Evolutionary conservation across 257 asterid species (phyloP).

Genomic region (Gardenia jasminoides): DNA sequence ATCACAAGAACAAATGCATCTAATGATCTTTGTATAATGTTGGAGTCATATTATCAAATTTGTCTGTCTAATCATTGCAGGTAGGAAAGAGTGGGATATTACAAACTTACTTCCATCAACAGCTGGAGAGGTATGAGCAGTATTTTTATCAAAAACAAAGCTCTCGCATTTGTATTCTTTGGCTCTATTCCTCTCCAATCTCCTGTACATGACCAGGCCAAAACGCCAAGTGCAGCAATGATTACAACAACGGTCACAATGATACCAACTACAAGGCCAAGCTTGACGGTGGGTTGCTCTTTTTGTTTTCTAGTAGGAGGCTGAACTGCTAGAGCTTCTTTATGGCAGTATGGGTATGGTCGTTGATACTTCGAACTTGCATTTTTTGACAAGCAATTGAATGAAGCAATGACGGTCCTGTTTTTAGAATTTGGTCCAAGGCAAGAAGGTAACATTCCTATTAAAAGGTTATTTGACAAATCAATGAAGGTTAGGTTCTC

Average conservation of each 20-base stretch:
- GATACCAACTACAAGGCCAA: slow-evolving; percentile 72
- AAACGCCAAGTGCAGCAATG: slow-evolving; percentile 45
- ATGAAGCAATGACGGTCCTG: slow-evolving; percentile 44
- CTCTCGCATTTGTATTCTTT: slow-evolving; percentile 44
- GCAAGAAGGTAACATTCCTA: slow-evolving; percentile 79
- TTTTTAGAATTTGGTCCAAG: slow-evolving; percentile 53
- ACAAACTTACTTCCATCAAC: slow-evolving; percentile 56
- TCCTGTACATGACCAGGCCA: slow-evolving; percentile 46
- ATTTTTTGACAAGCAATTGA: slow-evolving; percentile 67
- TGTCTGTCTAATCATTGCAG: neutral
- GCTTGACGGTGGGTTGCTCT: slow-evolving; percentile 47
- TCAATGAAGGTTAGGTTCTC: slow-evolving; percentile 56
- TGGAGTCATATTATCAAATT: neutral
- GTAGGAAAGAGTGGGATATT: neutral
- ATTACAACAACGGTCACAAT: slow-evolving; percentile 56
- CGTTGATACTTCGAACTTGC: slow-evolving; percentile 65
- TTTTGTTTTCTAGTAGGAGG: slow-evolving; percentile 43
- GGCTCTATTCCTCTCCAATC: slow-evolving; percentile 35
- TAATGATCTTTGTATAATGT: neutral
- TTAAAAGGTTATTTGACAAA: slow-evolving; percentile 70
- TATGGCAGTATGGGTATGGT: slow-evolving; percentile 61
- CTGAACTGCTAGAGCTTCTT: slow-evolving; percentile 86
- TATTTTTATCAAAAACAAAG: slow-evolving; percentile 55
- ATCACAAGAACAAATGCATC: neutral
- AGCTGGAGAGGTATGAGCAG: slow-evolving; percentile 38